These are phyloP conservation scores for Pyropia yezoensis DNA, from an alignment of 23 red algal genomes.

Conservation along the genomic window DNA sequence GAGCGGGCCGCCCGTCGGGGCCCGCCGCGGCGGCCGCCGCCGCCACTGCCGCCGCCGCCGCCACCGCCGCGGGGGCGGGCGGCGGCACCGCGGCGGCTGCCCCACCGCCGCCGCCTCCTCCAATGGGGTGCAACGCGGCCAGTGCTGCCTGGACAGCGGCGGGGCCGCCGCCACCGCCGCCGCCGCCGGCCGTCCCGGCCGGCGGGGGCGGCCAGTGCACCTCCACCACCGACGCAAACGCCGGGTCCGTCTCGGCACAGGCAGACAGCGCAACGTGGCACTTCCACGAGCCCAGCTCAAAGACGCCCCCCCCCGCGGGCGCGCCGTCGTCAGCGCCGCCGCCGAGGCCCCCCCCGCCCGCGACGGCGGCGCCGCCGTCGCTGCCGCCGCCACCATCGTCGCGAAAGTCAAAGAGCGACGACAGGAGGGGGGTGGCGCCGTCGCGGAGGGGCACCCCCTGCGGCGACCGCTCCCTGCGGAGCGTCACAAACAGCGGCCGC, in stretches of 20 bases:
- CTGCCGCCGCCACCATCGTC: too few species aligned
- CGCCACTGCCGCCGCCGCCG: conserved; percentile 10
- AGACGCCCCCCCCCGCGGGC: conserved; percentile 11
- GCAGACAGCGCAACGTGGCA: conserved; percentile 19
- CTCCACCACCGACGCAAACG: conserved; percentile 38
- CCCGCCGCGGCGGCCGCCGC: conserved; percentile 11
- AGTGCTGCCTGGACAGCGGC: conserved; percentile 15
- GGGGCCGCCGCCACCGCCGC: conserved; percentile 21
- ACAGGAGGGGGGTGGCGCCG: conserved; percentile 31
- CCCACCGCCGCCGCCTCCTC: too few species aligned
- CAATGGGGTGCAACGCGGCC: conserved; percentile 25
- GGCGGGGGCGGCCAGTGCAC: conserved; percentile 7
- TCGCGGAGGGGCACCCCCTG: conserved; percentile 26
- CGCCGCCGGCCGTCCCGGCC: conserved; percentile 8
- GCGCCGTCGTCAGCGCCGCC: not conserved
- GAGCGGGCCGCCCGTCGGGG: conserved; percentile 26
- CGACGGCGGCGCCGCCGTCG: conserved; percentile 6
- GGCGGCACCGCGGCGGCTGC: conserved; percentile 18
- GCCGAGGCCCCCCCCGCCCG: not conserved
- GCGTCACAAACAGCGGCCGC: conserved; percentile 33
- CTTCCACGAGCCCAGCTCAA: conserved; percentile 54
- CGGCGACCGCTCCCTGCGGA: not conserved
- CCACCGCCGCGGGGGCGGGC: not conserved
- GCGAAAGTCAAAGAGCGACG: conserved; percentile 53
- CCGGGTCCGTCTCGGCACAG: conserved; percentile 34